phyloP scores from a whole-genome alignment of 768 basidiomycete genomes.

The Boletus tomentosulus region DNA sequence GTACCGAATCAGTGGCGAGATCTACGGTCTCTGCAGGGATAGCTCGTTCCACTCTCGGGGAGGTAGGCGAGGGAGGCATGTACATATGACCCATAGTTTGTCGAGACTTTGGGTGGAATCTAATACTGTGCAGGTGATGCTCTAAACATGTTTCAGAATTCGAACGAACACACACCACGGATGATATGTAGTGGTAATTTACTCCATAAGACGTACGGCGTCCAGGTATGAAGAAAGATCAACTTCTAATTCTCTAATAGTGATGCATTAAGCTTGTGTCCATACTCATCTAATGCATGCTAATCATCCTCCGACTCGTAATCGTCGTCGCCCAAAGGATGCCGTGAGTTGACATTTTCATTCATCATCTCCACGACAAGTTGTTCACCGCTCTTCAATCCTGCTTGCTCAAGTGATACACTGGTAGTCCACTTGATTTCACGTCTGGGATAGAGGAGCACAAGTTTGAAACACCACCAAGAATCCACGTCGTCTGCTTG shows the following conservation, averaged over 20 bases:
- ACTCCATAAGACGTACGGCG: neutral
- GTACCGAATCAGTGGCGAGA: conserved; percentile 11
- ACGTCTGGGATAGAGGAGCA: conserved; percentile 63
- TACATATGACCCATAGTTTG: conserved; percentile 36
- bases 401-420: conserved; percentile 40
- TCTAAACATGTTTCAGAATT: neutral
- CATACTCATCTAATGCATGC: neutral
- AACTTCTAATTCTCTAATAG: neutral
- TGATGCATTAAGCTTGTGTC: neutral
- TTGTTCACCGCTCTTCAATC: conserved; percentile 55
- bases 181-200: neutral
- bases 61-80: conserved; percentile 49
- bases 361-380: conserved; percentile 54
- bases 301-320: conserved; percentile 52
- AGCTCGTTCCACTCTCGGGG: conserved; percentile 15
- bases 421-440: conserved; percentile 51
- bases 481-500: conserved; percentile 27
- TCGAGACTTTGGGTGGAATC: neutral
- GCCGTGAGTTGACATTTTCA: conserved; percentile 12
- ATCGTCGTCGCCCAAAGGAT: conserved; percentile 51
- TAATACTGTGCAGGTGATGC: neutral
- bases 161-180: no score
- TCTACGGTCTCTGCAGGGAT: neutral
- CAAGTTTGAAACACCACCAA: conserved; percentile 76
- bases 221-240: neutral